Evolutionary conservation across 768 basidiomycete genomes (phyloP).

Genomic region (Suillus decipiens): DNA sequence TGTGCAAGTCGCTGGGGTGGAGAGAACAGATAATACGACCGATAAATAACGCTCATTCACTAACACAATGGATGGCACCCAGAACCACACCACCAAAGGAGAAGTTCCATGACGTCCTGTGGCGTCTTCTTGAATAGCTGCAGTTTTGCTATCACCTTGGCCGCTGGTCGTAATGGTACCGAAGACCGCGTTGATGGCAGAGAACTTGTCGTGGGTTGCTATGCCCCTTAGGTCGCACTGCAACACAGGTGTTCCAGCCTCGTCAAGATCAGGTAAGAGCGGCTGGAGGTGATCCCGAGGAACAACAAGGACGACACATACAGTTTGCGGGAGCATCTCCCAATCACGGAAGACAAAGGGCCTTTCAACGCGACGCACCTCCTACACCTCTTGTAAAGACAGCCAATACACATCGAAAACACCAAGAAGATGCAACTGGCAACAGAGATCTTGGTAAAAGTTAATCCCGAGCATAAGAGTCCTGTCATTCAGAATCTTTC

Average conservation of each 20-base stretch:
- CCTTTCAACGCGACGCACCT: conserved; percentile 11
- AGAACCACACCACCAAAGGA: conserved; percentile 26
- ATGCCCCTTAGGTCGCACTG: conserved; percentile 24
- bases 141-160: conserved; percentile 19
- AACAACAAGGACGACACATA: conserved; percentile 35
- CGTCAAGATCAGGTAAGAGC: conserved; percentile 27
- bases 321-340: conserved; percentile 30
- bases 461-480: conserved; percentile 27
- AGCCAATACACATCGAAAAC: conserved; percentile 34
- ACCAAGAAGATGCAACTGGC: conserved; percentile 43
- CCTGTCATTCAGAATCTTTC: conserved; percentile 13
- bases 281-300: conserved; percentile 28
- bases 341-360: conserved; percentile 32
- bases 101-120: conserved; percentile 20
- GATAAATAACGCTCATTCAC: conserved; percentile 17
- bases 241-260: conserved; percentile 18
- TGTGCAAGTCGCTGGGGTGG: conserved; percentile 16
- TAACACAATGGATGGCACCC: conserved; percentile 13
- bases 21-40: conserved; percentile 19
- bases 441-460: conserved; percentile 49
- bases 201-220: conserved; percentile 17
- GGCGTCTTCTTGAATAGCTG: conserved; percentile 16
- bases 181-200: conserved; percentile 22
- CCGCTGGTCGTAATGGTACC: conserved; percentile 23
- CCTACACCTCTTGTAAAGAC: conserved; percentile 17